phyloP scores from a whole-genome alignment of 768 basidiomycete species.

The Zangia roseola region DNA sequence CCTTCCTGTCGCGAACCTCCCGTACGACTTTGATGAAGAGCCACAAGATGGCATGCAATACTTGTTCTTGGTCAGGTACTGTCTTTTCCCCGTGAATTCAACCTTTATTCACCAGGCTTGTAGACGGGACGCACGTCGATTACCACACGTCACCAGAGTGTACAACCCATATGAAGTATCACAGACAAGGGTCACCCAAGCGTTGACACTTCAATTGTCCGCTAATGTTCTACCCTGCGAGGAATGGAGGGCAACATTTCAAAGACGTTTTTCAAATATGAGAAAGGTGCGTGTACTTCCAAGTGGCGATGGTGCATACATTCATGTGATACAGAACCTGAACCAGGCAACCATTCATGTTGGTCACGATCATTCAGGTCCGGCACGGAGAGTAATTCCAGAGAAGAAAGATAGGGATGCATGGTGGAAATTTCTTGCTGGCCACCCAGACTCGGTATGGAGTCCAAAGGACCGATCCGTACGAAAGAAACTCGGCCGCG shows the following conservation, averaged over 20 bases:
- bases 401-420: constrained; percentile 69
- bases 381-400: constrained; percentile 47
- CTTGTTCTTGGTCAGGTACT: constrained; percentile 76
- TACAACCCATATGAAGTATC: constrained; percentile 63
- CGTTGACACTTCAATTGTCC: constrained; percentile 12
- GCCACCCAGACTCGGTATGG: constrained; percentile 69
- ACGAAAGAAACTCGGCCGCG: constrained; percentile 21
- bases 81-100: neutral
- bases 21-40: constrained; percentile 60
- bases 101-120: constrained; percentile 9
- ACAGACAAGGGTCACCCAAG: constrained; percentile 24
- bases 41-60: constrained; percentile 78
- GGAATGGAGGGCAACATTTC: constrained; percentile 63
- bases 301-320: neutral
- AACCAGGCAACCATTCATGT: constrained; percentile 54
- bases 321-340: constrained; percentile 51
- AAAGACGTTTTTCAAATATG: constrained; percentile 62
- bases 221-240: constrained; percentile 53
- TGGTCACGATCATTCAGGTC: constrained; percentile 1
- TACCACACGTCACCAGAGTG: constrained; percentile 65
- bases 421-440: constrained; percentile 80
- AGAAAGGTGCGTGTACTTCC: constrained; percentile 42
- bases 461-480: constrained; percentile 34
- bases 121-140: constrained; percentile 68
- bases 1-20: constrained; percentile 78